Percentiles rank a stretch among this genome's conserved stretches.
Evolutionary conservation across 306 rosid species (phyloP).

Genomic region (Corylus heterophylla): DNA sequence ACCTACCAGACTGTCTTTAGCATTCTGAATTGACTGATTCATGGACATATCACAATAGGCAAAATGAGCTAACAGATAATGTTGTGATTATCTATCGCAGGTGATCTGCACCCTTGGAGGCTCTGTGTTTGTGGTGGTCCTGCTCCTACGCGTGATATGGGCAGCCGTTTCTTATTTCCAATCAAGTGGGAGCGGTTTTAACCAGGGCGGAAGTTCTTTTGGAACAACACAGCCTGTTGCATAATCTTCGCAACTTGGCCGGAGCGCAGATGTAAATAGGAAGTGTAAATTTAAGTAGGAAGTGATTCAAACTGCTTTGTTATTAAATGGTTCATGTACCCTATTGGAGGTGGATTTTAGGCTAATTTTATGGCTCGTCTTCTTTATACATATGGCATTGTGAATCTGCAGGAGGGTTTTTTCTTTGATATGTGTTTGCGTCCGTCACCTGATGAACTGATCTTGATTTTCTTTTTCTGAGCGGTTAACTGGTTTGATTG

Average conservation of each 20-base stretch:
- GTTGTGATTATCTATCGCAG: conserved; percentile 35
- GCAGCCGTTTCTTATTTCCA: conserved; percentile 63
- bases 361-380: neutral
- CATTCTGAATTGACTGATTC: neutral
- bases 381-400: neutral
- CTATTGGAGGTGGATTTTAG: neutral
- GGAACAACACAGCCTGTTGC: conserved; percentile 34
- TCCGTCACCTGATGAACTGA: neutral
- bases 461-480: neutral
- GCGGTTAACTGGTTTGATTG: too few relatives aligned
- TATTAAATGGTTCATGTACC: neutral
- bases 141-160: conserved; percentile 63
- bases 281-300: neutral
- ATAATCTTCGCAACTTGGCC: neutral
- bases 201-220: conserved; percentile 54
- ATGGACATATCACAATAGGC: neutral
- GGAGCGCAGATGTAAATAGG: neutral
- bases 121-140: conserved; percentile 56
- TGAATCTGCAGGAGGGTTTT: neutral
- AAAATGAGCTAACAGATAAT: neutral
- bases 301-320: neutral
- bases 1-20: neutral
- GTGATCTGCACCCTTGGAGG: conserved; percentile 74
- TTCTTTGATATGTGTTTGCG: neutral
- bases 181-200: conserved; percentile 52